Base-by-base conservation (phyloP, 2,329 filamentous ascomycete genomes). In the Plectosphaerella cucumerina region DNA sequence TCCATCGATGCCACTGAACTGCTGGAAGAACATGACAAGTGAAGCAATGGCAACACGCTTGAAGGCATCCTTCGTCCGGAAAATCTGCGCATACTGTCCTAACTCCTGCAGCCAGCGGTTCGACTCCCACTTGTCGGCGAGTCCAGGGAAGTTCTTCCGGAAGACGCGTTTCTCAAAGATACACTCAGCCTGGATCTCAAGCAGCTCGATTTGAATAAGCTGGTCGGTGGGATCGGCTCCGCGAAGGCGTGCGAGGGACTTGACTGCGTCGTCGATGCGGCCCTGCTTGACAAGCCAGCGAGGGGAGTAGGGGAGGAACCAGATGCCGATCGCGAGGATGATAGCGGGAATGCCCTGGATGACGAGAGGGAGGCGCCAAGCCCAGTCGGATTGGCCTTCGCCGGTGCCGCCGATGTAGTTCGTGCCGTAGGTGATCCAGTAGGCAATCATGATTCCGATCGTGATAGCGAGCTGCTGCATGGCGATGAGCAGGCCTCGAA, bases 1-100 rank as follows among this genome's bases (percentile, higher is more conserved):
- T 5, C 10, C 17, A 6, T 42, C 39, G 12, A 18, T 37, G 82
- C 72, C 20, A 75, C 71, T 65, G 44, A 78, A 76, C 54, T 80
- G 78, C 50, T 83, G 79, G 60, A 82, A 84, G 59, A 83, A 82
- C 70, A 78, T 77, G 14, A 84, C 69, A 11, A 68, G 54, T 58
- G 76, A 81, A n/a, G 80, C 81, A 26, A 82, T 80, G 6, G 74
- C 53, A 2, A 82, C 68, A 50, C 82, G 74, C 50, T 66, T 69
- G 42, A 66, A 62, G 5, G 60, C 53, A 0, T 42, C 39, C 39
- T 18, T 42, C 5, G 39, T 18, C n/a, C 17, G 39, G 17, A 42
- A 63, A 62, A 70, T 59, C 1, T 62, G 56, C 3, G 50, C 52
- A 52, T 69, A 64, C 53, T 70, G 62, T 1, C 65, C 58, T 8